phyloP scores from a whole-genome alignment of 306 rosid species.

The Canavalia gladiata region DNA sequence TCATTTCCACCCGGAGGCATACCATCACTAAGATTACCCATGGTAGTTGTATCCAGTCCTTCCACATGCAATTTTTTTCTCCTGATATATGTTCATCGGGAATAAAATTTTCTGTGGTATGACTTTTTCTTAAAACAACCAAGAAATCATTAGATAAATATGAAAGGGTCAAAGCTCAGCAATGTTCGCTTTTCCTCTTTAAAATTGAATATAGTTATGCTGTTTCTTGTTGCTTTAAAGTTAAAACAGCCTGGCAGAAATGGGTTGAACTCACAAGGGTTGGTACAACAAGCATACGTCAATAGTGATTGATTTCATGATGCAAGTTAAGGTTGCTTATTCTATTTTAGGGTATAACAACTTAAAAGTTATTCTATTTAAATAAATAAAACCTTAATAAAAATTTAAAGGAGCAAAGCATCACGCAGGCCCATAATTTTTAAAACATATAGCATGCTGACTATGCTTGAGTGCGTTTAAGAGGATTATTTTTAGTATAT shows the following conservation, averaged over 20 bases:
- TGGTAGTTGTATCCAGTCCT: slow-evolving; percentile 77
- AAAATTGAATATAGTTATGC: slow-evolving; percentile 32
- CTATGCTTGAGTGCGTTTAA: slow-evolving; percentile 9
- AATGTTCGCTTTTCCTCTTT: background rate
- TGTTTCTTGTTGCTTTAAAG: slow-evolving; percentile 16
- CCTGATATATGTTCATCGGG: background rate
- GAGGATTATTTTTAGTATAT: slow-evolving; percentile 13
- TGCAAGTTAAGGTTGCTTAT: slow-evolving; percentile 13
- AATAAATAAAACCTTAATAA: slow-evolving; percentile 5
- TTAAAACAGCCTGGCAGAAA: slow-evolving; percentile 18
- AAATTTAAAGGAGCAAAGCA: slow-evolving; percentile 27
- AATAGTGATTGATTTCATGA: slow-evolving; percentile 28
- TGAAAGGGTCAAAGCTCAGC: slow-evolving; percentile 15
- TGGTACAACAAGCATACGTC: slow-evolving; percentile 8
- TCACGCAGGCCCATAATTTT: background rate
- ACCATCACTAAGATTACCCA: slow-evolving; percentile 79
- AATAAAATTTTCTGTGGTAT: slow-evolving; percentile 5
- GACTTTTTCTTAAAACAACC: slow-evolving; percentile 11
- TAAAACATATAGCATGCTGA: background rate
- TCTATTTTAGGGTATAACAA: slow-evolving; percentile 25
- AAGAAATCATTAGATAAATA: slow-evolving; percentile 13
- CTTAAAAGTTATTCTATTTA: slow-evolving; percentile 3
- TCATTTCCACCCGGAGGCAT: slow-evolving; percentile 83
- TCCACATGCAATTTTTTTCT: slow-evolving; percentile 27
- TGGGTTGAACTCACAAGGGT: slow-evolving; percentile 26